Percentiles rank a stretch among this genome's conserved stretches.
Conservation (phyloP, 2,329 filamentous ascomycete genomes). For the Xylaria sp. region DNA sequence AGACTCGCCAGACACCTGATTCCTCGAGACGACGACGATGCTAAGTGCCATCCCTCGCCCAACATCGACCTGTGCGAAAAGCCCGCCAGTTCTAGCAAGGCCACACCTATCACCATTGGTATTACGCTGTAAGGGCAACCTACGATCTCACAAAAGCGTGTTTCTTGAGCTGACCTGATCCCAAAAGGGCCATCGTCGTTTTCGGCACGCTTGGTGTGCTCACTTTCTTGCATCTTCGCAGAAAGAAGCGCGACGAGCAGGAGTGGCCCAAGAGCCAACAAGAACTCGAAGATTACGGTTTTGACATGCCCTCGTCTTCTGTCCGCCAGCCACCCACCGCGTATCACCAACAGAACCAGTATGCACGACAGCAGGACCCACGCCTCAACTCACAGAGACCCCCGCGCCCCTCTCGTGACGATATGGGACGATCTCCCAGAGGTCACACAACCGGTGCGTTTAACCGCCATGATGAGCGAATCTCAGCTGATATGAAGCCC, state of each 20-base stretch:
- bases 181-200: conserved; percentile 23
- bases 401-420: conserved; percentile 10
- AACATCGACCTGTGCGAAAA: conserved; percentile 31
- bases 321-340: conserved; percentile 11
- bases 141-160: neutral
- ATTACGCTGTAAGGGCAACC: conserved; percentile 22
- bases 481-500: conserved; percentile 20
- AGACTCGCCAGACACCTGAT: conserved; percentile 21
- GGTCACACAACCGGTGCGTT: conserved; percentile 19
- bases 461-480: conserved; percentile 16
- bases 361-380: neutral
- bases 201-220: conserved; percentile 19
- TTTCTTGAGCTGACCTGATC: conserved; percentile 1
- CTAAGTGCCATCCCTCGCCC: conserved; percentile 25
- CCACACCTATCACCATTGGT: conserved; percentile 24
- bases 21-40: conserved; percentile 15
- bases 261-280: conserved; percentile 31
- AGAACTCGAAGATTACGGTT: conserved; percentile 32
- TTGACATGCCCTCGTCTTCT: conserved; percentile 14
- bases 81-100: conserved; percentile 18
- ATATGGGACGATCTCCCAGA: conserved; percentile 17
- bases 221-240: conserved; percentile 26
- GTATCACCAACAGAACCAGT: neutral
- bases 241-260: conserved; percentile 22
- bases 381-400: conserved; percentile 6